phyloP scores from a whole-genome alignment of 495 filamentous ascomycete genomes.

The Paragyromitra xinjiangensis region DNA sequence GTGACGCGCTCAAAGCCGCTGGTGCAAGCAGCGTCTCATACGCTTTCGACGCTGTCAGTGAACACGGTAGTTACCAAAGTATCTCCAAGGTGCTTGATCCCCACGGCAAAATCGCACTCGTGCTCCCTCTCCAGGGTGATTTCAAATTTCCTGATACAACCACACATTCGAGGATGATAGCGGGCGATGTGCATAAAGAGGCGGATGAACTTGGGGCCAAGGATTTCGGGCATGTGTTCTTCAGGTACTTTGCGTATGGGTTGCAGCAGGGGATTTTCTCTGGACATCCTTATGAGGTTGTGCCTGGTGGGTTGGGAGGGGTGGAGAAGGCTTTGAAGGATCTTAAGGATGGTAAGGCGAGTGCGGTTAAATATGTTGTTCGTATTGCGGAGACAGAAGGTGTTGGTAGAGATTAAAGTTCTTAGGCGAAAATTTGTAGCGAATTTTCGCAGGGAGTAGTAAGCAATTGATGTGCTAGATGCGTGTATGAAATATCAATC shows the following conservation, averaged over 20 bases:
- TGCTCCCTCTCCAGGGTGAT: not conserved
- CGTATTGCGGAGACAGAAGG: conserved; percentile 25
- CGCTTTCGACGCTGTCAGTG: conserved; percentile 57
- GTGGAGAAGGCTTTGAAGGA: conserved; percentile 55
- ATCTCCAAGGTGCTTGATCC: conserved; percentile 15
- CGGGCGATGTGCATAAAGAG: conserved; percentile 3
- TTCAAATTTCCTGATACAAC: not conserved
- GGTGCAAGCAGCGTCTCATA: conserved; percentile 54
- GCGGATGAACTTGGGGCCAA: conserved; percentile 48
- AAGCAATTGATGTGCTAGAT: not conserved
- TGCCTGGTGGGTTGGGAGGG: conserved; percentile 57
- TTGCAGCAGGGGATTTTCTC: conserved; percentile 57
- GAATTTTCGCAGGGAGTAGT: not conserved
- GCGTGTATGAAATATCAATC: conserved; percentile 5
- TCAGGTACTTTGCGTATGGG: conserved; percentile 53
- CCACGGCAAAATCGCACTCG: conserved; percentile 5
- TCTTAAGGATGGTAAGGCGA: conserved; percentile 58
- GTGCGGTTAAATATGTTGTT: conserved; percentile 58
- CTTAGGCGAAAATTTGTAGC: not conserved
- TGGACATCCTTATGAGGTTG: conserved; percentile 58
- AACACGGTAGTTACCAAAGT: conserved; percentile 43
- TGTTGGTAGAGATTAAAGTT: not conserved
- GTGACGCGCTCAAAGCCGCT: conserved; percentile 52
- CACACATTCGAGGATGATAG: conserved; percentile 48
- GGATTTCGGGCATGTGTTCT: conserved; percentile 58